Evolutionary conservation across 495 filamentous ascomycete genomes (phyloP).

Genomic region (Penicillium chermesinum): DNA sequence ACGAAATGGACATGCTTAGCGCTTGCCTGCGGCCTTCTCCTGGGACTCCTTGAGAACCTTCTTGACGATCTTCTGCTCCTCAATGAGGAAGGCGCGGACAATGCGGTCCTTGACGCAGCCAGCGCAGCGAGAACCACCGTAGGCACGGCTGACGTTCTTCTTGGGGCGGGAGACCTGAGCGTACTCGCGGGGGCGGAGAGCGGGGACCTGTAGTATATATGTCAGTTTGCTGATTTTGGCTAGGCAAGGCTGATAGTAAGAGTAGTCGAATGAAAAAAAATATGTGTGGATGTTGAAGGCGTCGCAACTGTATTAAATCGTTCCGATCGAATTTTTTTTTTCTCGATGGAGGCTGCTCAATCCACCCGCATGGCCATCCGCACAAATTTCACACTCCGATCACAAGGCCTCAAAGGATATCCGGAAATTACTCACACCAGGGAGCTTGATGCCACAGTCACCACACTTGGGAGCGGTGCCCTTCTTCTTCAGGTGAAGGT

Average conservation of each 20-base stretch:
- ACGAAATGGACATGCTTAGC: constrained; percentile 41
- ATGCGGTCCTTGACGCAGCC: constrained; percentile 98
- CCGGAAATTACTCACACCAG: constrained; percentile 68
- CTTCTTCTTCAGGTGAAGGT: constrained; percentile 98
- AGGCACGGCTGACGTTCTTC: constrained; percentile 98
- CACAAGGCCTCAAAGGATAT: constrained; percentile 9
- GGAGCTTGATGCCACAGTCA: constrained; percentile 94
- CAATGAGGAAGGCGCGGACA: constrained; percentile 95
- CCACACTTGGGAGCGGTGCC: constrained; percentile 96
- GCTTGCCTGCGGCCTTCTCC: constrained; percentile 60
- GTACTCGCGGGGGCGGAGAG: constrained; percentile 96
- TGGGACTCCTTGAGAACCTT: constrained; percentile 97
- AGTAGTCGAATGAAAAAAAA: constrained; percentile 4
- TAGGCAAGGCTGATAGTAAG: neutral
- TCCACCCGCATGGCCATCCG: constrained; percentile 16
- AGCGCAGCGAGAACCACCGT: constrained; percentile 95
- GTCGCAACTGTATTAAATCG: neutral
- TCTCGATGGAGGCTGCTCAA: constrained; percentile 11
- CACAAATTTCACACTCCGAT: constrained; percentile 10
- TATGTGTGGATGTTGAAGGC: constrained; percentile 6
- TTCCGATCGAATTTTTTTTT: constrained; percentile 8
- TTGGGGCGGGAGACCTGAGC: constrained; percentile 90
- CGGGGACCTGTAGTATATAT: constrained; percentile 66
- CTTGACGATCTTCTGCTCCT: constrained; percentile 99
- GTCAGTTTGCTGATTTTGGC: constrained; percentile 11